phyloP scores from a whole-genome alignment of 495 filamentous ascomycete genomes.

The Neurospora sp. region DNA sequence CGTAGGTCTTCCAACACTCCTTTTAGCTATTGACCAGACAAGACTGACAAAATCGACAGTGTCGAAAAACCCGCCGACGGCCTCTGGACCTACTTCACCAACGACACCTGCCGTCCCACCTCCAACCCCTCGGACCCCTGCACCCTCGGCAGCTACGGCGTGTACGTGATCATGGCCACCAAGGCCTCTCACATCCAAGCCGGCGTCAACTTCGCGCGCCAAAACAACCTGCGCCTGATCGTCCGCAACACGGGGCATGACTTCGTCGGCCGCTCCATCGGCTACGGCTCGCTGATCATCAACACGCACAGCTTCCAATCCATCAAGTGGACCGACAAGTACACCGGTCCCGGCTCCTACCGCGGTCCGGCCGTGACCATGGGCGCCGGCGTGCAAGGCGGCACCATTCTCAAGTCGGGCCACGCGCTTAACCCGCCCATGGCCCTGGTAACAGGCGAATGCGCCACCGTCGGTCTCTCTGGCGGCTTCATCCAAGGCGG shows the following conservation, averaged over 20 bases:
- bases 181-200: constrained; percentile 29
- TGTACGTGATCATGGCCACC: constrained; percentile 35
- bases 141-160: constrained; percentile 46
- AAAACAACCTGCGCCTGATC: constrained; percentile 47
- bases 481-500: constrained; percentile 51
- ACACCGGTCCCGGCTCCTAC: constrained; percentile 23
- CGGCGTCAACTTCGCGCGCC: constrained; percentile 41
- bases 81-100: constrained; percentile 29
- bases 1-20: too few species aligned
- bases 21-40: too few species aligned
- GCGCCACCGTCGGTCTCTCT: constrained; percentile 37
- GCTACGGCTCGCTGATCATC: constrained; percentile 45
- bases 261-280: constrained; percentile 42
- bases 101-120: constrained; percentile 39
- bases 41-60: constrained; percentile 6
- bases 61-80: constrained; percentile 19
- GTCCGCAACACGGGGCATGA: constrained; percentile 55
- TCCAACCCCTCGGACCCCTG: constrained; percentile 34
- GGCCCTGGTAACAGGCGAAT: constrained; percentile 39
- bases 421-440: constrained; percentile 29
- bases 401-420: constrained; percentile 34
- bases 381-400: constrained; percentile 47
- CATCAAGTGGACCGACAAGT: constrained; percentile 30
- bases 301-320: constrained; percentile 53
- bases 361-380: constrained; percentile 34